Evolutionary conservation across 2,329 filamentous ascomycete species (phyloP).

Genomic region (Fusarium succisae): DNA sequence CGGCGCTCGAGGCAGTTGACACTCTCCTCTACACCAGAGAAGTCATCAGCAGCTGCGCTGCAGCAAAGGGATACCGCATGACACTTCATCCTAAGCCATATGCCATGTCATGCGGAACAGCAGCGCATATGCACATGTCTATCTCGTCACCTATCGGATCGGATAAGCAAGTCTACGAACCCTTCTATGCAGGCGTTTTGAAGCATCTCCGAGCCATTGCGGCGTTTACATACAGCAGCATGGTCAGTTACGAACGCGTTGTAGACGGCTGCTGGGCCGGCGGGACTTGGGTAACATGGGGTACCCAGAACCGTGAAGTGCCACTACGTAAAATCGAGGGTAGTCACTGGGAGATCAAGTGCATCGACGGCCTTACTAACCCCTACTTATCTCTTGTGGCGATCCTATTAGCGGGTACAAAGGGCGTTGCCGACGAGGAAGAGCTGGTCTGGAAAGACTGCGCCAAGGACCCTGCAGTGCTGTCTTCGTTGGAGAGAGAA

Average conservation of each 20-base stretch:
- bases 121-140: conserved; percentile 75
- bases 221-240: conserved; percentile 74
- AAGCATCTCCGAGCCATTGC: conserved; percentile 71
- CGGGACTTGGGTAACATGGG: conserved; percentile 83
- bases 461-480: conserved; percentile 59
- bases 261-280: conserved; percentile 78
- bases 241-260: conserved; percentile 74
- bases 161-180: conserved; percentile 59
- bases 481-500: conserved; percentile 59
- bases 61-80: conserved; percentile 69
- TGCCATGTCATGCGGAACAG: conserved; percentile 66
- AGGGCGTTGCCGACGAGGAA: conserved; percentile 43
- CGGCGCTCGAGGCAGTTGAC: conserved; percentile 75
- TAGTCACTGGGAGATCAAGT: conserved; percentile 82
- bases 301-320: conserved; percentile 81
- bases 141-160: conserved; percentile 59
- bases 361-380: conserved; percentile 82
- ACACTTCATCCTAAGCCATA: conserved; percentile 81
- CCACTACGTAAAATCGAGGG: conserved; percentile 73
- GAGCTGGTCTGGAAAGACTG: conserved; percentile 64
- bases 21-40: conserved; percentile 75
- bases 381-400: conserved; percentile 69
- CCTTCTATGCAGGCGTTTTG: conserved; percentile 79
- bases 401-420: conserved; percentile 45
- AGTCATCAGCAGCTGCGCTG: conserved; percentile 71